Percentiles rank a stretch among this genome's conserved stretches.
Evolutionary conservation across 805 yeast species (phyloP).

Genomic region (Teunomyces kruisii): DNA sequence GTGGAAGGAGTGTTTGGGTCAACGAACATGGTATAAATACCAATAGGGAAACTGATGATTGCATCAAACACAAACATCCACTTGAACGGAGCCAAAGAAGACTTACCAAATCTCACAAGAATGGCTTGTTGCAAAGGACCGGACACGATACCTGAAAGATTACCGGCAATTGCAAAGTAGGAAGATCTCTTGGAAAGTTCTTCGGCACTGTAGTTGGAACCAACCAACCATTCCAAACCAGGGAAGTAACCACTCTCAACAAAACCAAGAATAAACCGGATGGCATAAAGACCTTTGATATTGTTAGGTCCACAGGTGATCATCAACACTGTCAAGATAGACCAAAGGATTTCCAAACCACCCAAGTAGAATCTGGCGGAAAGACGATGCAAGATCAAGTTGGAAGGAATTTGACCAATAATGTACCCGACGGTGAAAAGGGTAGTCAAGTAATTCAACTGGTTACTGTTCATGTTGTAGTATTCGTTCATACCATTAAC

Average conservation of each 20-base stretch:
- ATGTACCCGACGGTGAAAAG: conserved; percentile 53
- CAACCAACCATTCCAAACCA: conserved; percentile 37
- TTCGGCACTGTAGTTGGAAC: conserved; percentile 32
- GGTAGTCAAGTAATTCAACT: conserved; percentile 45
- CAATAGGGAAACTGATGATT: conserved; percentile 34
- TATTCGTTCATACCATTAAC: conserved; percentile 49
- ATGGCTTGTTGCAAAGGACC: conserved; percentile 38
- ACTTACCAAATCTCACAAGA: conserved; percentile 18
- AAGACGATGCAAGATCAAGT: conserved; percentile 39
- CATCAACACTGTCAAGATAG: conserved; percentile 38
- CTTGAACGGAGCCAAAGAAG: conserved; percentile 33
- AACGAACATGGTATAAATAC: conserved; percentile 41
- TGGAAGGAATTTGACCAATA: conserved; percentile 51
- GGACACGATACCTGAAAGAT: conserved; percentile 33
- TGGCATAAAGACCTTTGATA: conserved; percentile 25
- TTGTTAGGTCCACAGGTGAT: conserved; percentile 22
- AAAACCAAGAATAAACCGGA: conserved; percentile 43
- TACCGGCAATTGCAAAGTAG: conserved; percentile 33
- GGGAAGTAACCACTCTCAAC: conserved; percentile 55
- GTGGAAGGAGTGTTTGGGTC: conserved; percentile 49
- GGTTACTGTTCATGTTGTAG: conserved; percentile 39
- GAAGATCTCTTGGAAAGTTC: conserved; percentile 39
- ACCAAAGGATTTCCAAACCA: conserved; percentile 46
- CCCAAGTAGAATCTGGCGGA: conserved; percentile 47
- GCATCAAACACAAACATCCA: conserved; percentile 51